These are phyloP conservation scores for Diaporthe citri DNA, from an alignment of 2,329 filamentous ascomycete species.

Conservation along the genomic window DNA sequence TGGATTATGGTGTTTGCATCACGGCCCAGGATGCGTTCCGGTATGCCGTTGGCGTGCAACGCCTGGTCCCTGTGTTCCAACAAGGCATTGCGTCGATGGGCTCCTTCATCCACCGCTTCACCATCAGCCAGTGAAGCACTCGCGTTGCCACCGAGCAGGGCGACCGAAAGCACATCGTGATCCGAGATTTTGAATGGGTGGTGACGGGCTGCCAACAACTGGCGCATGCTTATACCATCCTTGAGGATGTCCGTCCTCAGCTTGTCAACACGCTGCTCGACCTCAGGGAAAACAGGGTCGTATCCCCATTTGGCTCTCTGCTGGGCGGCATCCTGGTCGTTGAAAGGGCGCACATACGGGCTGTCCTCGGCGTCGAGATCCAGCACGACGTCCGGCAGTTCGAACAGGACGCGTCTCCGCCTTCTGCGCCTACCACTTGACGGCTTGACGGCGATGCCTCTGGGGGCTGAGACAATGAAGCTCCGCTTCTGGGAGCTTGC, in stretches of 20 bases:
- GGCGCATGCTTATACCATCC: neutral
- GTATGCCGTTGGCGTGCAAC: conserved; percentile 48
- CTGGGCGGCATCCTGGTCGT: conserved; percentile 52
- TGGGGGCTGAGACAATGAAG: neutral
- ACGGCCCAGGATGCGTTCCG: conserved; percentile 38
- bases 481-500: conserved; percentile 17
- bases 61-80: neutral
- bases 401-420: conserved; percentile 44
- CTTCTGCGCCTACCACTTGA: neutral
- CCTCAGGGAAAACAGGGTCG: conserved; percentile 40
- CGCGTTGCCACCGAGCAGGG: conserved; percentile 23
- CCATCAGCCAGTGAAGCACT: neutral
- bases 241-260: conserved; percentile 47
- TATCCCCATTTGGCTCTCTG: conserved; percentile 49
- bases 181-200: conserved; percentile 23
- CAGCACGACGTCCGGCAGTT: conserved; percentile 59
- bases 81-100: neutral
- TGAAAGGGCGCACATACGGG: conserved; percentile 56
- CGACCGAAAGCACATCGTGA: conserved; percentile 32
- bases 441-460: neutral
- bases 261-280: conserved; percentile 46
- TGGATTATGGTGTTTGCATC: conserved; percentile 41
- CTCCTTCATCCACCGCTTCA: neutral
- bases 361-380: conserved; percentile 65
- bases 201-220: conserved; percentile 30